Percentiles rank a stretch among this genome's conserved stretches.
phyloP scores from a whole-genome alignment of 164 flowering plant genomes.

The Paratinospora sagittata region DNA sequence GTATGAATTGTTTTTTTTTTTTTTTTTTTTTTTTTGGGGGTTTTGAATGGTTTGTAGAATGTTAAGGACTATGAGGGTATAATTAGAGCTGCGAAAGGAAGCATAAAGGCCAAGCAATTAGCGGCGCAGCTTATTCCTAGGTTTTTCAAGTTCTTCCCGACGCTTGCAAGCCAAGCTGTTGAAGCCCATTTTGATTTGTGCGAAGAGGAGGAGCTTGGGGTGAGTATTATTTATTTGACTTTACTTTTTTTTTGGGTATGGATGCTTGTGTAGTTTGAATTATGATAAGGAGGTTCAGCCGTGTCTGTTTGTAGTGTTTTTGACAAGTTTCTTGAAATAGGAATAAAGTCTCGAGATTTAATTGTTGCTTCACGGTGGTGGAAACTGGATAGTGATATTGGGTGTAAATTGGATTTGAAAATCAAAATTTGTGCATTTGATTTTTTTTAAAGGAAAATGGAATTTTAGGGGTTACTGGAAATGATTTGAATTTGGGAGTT shows the following conservation, averaged over 20 bases:
- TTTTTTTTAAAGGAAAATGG: background rate
- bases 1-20: background rate
- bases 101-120: constrained; percentile 77
- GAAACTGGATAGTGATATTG: background rate
- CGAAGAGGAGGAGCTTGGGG: constrained; percentile 89
- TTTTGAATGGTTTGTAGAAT: constrained; percentile 34
- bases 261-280: background rate
- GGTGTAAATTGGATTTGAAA: background rate
- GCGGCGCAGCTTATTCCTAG: constrained; percentile 94
- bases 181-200: constrained; percentile 74
- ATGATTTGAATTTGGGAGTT: background rate
- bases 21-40: background rate
- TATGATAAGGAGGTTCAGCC: background rate
- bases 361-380: background rate
- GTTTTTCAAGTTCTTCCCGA: constrained; percentile 86
- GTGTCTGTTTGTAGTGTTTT: background rate
- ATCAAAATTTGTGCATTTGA: background rate
- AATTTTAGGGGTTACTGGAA: background rate
- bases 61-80: constrained; percentile 75
- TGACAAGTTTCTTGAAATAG: background rate
- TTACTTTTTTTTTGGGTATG: background rate
- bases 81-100: constrained; percentile 63
- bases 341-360: background rate
- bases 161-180: constrained; percentile 42
- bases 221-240: constrained; percentile 24